Evolutionary conservation across 2,329 filamentous ascomycete genomes (phyloP).

Genomic region (Boeremia lycopersici): DNA sequence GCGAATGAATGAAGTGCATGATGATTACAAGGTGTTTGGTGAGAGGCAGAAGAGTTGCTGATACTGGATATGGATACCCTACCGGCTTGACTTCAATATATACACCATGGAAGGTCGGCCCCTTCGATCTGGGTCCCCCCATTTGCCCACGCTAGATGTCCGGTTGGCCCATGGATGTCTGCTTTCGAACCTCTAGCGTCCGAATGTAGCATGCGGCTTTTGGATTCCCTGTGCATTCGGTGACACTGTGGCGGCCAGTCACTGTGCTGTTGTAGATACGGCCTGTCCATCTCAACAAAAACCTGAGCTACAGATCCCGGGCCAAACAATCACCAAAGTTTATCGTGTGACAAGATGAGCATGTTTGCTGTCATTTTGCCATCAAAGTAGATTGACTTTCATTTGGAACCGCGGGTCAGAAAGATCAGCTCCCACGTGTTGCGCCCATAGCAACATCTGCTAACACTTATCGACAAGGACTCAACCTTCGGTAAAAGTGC

Average conservation of each 20-base stretch:
- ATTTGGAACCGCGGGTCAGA: slow-evolving; percentile 2
- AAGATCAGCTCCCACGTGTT: not conserved
- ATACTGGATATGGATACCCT: not conserved
- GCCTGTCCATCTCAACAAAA: not conserved
- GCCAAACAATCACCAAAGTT: not conserved
- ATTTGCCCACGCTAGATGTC: not conserved
- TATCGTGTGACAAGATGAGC: not conserved
- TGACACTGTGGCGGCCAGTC: slow-evolving; percentile 13
- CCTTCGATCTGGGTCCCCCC: not conserved
- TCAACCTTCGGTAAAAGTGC: not conserved
- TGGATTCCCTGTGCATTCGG: slow-evolving; percentile 13
- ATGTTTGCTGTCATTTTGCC: not conserved
- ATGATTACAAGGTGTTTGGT: slow-evolving; percentile 5
- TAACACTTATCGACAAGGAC: not conserved
- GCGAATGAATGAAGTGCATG: slow-evolving; percentile 38
- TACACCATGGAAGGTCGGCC: not conserved
- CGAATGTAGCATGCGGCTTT: slow-evolving; percentile 12
- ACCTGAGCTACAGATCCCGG: not conserved
- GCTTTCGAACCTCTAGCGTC: not conserved
- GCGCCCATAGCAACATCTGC: not conserved
- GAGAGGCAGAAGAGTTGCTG: not conserved
- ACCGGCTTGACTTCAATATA: not conserved
- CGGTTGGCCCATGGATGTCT: not conserved
- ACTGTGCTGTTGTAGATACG: not conserved
- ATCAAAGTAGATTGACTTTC: not conserved